Percentiles rank a stretch among this genome's conserved stretches.
These are phyloP conservation scores for Cordyceps cicadae DNA, from an alignment of 2,329 filamentous ascomycete species.

Conservation along the genomic window DNA sequence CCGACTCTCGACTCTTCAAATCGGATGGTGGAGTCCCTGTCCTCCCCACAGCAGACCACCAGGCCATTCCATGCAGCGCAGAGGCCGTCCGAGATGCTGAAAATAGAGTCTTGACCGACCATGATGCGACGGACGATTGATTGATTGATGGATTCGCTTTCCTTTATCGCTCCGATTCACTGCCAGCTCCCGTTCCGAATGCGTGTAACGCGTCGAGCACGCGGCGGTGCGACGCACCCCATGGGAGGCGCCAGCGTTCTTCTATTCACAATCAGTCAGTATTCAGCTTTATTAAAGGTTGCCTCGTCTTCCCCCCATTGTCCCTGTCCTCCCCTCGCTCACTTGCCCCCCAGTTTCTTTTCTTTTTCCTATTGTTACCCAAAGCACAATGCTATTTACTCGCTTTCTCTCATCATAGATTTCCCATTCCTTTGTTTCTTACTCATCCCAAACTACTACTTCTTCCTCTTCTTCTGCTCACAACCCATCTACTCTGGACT, in stretches of 20 bases:
- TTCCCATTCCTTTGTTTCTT: slow-evolving; percentile 8
- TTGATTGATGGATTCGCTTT: not conserved
- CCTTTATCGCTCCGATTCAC: not conserved
- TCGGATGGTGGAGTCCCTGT: not conserved
- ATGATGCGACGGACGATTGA: not conserved
- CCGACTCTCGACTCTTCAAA: not conserved
- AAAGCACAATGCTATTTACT: not conserved
- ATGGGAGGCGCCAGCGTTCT: not conserved
- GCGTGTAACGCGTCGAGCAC: not conserved
- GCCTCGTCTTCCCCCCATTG: slow-evolving; percentile 3
- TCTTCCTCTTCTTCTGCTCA: not conserved
- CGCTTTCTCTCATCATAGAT: slow-evolving; percentile 2
- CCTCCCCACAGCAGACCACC: not conserved
- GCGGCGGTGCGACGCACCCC: not conserved
- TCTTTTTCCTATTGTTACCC: not conserved
- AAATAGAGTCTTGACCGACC: slow-evolving; percentile 4
- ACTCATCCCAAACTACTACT: not conserved
- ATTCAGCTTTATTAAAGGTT: slow-evolving; percentile 7
- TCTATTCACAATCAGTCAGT: not conserved
- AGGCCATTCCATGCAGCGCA: not conserved
- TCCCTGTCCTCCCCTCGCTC: not conserved
- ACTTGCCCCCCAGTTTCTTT: not conserved
- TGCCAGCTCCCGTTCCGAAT: not conserved
- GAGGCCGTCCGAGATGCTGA: not conserved
- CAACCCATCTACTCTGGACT: slow-evolving; percentile 10